Evolutionary conservation across 2,329 filamentous ascomycete species (phyloP).

Genomic region (Botrytis medusae): DNA sequence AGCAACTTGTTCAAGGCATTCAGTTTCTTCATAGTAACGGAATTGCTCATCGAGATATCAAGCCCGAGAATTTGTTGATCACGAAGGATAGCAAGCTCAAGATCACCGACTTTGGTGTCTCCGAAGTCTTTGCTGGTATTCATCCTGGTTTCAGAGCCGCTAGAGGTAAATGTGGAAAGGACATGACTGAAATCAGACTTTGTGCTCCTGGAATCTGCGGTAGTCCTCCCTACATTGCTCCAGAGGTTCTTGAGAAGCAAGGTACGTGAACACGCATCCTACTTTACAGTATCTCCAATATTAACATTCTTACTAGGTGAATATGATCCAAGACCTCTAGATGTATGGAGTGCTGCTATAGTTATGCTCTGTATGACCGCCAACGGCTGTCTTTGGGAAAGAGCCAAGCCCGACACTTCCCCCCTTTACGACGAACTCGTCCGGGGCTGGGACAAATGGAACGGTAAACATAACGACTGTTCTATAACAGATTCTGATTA

Average conservation of each 20-base stretch:
- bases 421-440: constrained; percentile 63
- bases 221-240: constrained; percentile 82
- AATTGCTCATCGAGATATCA: constrained; percentile 88
- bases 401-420: constrained; percentile 54
- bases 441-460: constrained; percentile 68
- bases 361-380: constrained; percentile 78
- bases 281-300: constrained; percentile 9
- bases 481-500: constrained; percentile 61
- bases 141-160: constrained; percentile 76
- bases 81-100: constrained; percentile 79
- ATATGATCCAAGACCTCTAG: constrained; percentile 75
- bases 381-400: constrained; percentile 71
- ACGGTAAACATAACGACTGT: constrained; percentile 49
- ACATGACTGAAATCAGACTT: constrained; percentile 68
- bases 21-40: constrained; percentile 79
- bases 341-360: constrained; percentile 84
- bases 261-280: constrained; percentile 37
- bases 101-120: constrained; percentile 89
- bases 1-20: constrained; percentile 81
- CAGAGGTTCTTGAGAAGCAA: constrained; percentile 74
- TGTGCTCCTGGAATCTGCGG: constrained; percentile 81
- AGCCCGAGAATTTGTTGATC: constrained; percentile 82
- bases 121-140: constrained; percentile 78
- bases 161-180: constrained; percentile 69
- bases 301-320: constrained; percentile 40